A percentile compares a stretch with the other conserved stretches of the same genome.
Evolutionary conservation across 257 asterid genomes (phyloP).

Genomic region (Paraleonurus japonicus): DNA sequence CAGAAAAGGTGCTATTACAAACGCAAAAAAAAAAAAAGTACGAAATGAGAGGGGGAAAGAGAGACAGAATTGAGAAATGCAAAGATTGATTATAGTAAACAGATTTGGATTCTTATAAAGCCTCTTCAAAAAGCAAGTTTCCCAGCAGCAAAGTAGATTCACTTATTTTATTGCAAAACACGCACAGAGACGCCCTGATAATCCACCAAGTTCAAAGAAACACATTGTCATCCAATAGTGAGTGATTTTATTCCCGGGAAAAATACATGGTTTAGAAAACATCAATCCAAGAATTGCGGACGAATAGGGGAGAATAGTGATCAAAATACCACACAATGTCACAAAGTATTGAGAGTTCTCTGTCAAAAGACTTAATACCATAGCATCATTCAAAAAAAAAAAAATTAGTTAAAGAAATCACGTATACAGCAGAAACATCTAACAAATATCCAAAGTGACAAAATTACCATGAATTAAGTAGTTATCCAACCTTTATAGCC

Average conservation of each 20-base stretch:
- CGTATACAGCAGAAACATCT: slow-evolving; percentile 3
- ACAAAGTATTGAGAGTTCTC: not conserved
- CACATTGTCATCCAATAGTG: not conserved
- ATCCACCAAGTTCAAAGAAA: not conserved
- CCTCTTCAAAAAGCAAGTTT: not conserved
- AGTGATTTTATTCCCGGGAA: not conserved
- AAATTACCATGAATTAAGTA: not conserved
- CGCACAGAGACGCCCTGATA: not conserved
- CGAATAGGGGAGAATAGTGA: not conserved
- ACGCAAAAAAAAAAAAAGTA: not conserved
- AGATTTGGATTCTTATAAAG: not conserved
- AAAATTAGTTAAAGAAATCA: not conserved
- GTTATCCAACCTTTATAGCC: slow-evolving; percentile 60
- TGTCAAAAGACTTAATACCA: not conserved
- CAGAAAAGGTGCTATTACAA: not conserved
- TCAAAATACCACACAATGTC: not conserved
- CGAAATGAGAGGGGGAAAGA: not conserved
- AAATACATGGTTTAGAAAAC: not conserved
- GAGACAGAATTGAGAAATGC: too few relatives aligned
- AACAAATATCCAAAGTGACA: not conserved
- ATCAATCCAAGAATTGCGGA: not conserved
- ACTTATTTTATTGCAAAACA: not conserved
- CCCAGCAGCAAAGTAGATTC: not conserved
- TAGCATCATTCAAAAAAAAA: not conserved
- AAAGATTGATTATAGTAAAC: not conserved